A percentile compares a stretch with the other conserved stretches of the same genome.
Conservation (phyloP, 192 early-diverging fungal genomes). For the Linnemannia elongata region DNA sequence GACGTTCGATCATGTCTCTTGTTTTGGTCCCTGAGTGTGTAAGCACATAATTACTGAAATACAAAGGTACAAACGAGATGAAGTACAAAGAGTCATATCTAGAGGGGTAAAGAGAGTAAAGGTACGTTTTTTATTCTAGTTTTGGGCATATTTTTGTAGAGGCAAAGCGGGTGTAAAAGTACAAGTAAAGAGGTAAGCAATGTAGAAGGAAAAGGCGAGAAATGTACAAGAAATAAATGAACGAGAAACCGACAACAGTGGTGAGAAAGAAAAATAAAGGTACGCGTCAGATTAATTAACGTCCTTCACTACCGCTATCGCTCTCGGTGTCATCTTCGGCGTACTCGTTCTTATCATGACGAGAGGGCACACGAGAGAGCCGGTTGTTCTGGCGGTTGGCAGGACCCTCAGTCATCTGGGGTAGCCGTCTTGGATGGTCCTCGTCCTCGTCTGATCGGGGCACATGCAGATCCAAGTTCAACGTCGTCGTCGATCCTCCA, state of each 20-base stretch:
- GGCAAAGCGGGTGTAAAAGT: conserved; percentile 4
- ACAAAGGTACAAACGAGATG: not conserved
- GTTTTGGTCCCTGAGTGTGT: no score
- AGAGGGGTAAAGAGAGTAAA: not conserved
- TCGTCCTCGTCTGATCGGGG: conserved; percentile 33
- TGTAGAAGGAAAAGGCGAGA: not conserved
- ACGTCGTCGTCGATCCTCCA: conserved; percentile 27
- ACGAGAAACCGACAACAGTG: not conserved
- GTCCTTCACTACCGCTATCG: not conserved
- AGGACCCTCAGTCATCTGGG: conserved; percentile 33
- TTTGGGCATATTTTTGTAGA: not conserved
- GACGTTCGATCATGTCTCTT: no score
- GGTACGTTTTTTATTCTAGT: conserved; percentile 11
- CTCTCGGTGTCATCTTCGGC: conserved; percentile 24
- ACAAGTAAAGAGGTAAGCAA: conserved; percentile 1
- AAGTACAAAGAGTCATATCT: not conserved
- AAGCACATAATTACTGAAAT: not conserved
- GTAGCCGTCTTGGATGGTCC: conserved; percentile 39
- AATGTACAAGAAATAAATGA: not conserved
- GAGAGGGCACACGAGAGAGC: not conserved
- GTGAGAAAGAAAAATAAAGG: not conserved
- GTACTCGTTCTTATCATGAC: conserved; percentile 11
- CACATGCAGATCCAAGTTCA: conserved; percentile 47
- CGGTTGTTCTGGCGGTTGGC: not conserved
- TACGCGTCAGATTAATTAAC: not conserved